phyloP scores from a whole-genome alignment of 768 basidiomycete species.

The Tylopilus sp. region DNA sequence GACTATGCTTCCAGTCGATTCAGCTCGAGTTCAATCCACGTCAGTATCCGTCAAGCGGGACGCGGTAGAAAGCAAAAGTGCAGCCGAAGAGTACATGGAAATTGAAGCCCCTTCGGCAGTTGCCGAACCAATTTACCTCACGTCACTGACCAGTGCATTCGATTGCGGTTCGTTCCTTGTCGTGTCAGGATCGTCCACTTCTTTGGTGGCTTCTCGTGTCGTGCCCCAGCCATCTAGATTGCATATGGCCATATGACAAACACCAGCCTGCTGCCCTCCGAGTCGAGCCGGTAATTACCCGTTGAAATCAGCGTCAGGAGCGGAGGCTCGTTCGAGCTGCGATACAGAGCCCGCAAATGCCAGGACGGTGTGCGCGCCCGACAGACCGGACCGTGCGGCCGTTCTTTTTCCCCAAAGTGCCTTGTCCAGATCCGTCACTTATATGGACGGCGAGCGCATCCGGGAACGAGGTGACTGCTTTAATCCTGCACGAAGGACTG shows the following conservation, averaged over 20 bases:
- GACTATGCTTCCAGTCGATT: too few relatives aligned
- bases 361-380: too few relatives aligned
- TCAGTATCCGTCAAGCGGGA: too few relatives aligned
- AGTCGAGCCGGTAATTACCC: too few relatives aligned
- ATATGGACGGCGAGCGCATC: constrained; percentile 11
- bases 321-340: background rate
- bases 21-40: too few relatives aligned
- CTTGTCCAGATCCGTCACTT: constrained; percentile 19
- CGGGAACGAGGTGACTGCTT: constrained; percentile 16
- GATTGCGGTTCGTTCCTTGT: constrained; percentile 7
- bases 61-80: too few relatives aligned
- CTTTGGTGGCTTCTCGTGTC: constrained; percentile 11
- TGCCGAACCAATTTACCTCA: constrained; percentile 10
- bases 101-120: constrained; percentile 3
- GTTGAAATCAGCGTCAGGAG: too few relatives aligned
- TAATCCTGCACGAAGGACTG: too few relatives aligned
- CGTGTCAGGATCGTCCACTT: constrained; percentile 26
- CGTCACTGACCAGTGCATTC: constrained; percentile 14
- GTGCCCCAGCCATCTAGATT: too few relatives aligned
- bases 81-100: too few relatives aligned
- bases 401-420: constrained; percentile 7
- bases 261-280: too few relatives aligned
- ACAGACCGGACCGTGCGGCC: background rate
- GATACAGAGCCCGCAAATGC: too few relatives aligned
- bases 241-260: constrained; percentile 8